Percentiles rank a stretch among this genome's conserved stretches.
These are phyloP conservation scores for Neonothopanus nambi DNA, from an alignment of 1,284 basidiomycete species.

Conservation along the genomic window DNA sequence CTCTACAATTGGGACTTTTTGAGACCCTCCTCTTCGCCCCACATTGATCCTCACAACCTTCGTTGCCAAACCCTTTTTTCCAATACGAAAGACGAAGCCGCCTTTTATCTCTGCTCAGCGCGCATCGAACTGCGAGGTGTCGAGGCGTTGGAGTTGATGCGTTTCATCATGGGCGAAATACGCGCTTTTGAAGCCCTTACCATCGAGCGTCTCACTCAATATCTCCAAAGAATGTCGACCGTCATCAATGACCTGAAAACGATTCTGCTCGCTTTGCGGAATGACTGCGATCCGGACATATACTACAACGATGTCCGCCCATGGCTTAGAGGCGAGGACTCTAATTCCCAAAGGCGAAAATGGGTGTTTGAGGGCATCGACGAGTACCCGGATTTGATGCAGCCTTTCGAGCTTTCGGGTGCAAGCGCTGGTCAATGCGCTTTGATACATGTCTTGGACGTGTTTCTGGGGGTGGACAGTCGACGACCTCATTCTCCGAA, in stretches of 20 bases:
- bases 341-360: conserved; percentile 49
- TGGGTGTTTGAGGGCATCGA: conserved; percentile 87
- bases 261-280: conserved; percentile 66
- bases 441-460: conserved; percentile 86
- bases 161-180: conserved; percentile 86
- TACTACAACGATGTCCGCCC: conserved; percentile 90
- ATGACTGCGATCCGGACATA: conserved; percentile 74
- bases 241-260: conserved; percentile 68
- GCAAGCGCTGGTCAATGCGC: conserved; percentile 92
- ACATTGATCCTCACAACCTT: conserved; percentile 55
- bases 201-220: conserved; percentile 68
- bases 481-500: conserved; percentile 46
- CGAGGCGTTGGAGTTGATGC: conserved; percentile 84
- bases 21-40: conserved; percentile 15
- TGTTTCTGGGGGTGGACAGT: conserved; percentile 81
- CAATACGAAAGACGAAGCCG: conserved; percentile 79
- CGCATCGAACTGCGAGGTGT: conserved; percentile 94
- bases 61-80: conserved; percentile 77
- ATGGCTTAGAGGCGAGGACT: conserved; percentile 87
- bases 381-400: conserved; percentile 45
- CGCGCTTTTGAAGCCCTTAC: conserved; percentile 87
- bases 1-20: conserved; percentile 85
- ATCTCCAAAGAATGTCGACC: conserved; percentile 59
- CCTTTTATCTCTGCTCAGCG: conserved; percentile 88
- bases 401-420: conserved; percentile 74